Base-by-base conservation (phyloP, 768 basidiomycete species). In the Crucibulum laeve region DNA sequence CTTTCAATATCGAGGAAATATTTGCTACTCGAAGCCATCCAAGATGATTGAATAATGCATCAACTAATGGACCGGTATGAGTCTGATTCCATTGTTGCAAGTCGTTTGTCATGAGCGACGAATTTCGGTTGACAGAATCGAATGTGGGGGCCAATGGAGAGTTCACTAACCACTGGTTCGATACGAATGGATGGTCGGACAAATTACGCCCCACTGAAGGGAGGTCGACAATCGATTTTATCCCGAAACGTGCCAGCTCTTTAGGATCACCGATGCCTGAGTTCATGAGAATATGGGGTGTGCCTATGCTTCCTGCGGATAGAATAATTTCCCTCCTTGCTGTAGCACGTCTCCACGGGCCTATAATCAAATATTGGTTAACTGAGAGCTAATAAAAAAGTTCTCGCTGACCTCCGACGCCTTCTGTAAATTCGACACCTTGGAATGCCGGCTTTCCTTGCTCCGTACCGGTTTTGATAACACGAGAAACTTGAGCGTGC, bases 311-410 rank as follows among this genome's bases (percentile, higher is more conserved):
- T 19, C 65, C 64, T 2, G 62, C 60, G 18, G 62, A 61, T 11
- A 67, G 55, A 25, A 67, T 54, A 17, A 67, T 47, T 41, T 66
- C 64, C 22, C 58, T 62, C 4, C 36, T 34, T 1, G 62, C 65
- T 1, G 32, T 53, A 8, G 59, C 40, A 15, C 22, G 24, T 7
- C 5, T 30, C 14, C n/a, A 11, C 8, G 40, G 11, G 11, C 15
- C 40, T 42, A 28, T 6, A 5, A 42, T 10, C 11, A 26, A 15
- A 14, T 17, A 8, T 26, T 17, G 26, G 23, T 10, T 21, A 11
- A 25, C 10, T 19, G 11, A 10, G 22, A 22, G 10, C 13, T 8
- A 8, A 36, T 36, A 36, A 8, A 36, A 10, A 36, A 8, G 19
- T 19, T 14, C 19, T n/a, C 10, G 4, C 25, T 5, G 3, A 28